Evolutionary conservation across 2,329 filamentous ascomycete species (phyloP), one percentile per base, ranked within the genome.

Genomic region (Alternaria sp.): DNA sequence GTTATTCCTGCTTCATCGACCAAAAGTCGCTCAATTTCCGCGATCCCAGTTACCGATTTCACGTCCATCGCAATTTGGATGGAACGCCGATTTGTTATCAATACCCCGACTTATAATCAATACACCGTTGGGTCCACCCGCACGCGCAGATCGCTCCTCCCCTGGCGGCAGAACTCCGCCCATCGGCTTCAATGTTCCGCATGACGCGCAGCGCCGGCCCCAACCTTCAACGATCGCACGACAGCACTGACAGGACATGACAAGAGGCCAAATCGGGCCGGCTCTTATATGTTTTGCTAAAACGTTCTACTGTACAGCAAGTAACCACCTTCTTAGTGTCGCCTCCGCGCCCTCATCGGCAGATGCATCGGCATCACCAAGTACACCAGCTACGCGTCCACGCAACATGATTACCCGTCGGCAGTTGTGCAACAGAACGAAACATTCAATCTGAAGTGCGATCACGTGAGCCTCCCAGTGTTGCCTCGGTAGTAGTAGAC

Each of bases 181-280:
- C 26, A 12, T 59, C 55, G 59, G 59, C 45, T 33, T 21, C 33
- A 51, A 25, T 26, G 46, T 6, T 21, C 60, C 60, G 45, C 51
- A 63, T 63, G 60, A 41, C 37, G 58, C 51, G 63, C 51, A 60
- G 49, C 25, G 20, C n/a, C 26, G 37, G 20, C 44, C 10, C 37
- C 46, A 50, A 30, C 21, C n/a, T 23, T 25, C 23, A 18, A 6
- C 28, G 23, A 10, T 51, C 33, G 28, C 28, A 51, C 49, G 26
- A 51, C 28, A 18, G 28, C 41, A 54, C 30, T 45, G 10, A 21
- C 20, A 37, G 37, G 44, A 49, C 20, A 23, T 44, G 21, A 23
- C 30, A 47, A 46, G 33, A 43, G 33, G 46, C 26, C 25, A 51
- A 43, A 44, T 53, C 20, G 56, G 47, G n/a, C 25, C 30, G 30